Conservation (phyloP, 2,329 filamentous ascomycete genomes). For the Sporothrix pallida region DNA sequence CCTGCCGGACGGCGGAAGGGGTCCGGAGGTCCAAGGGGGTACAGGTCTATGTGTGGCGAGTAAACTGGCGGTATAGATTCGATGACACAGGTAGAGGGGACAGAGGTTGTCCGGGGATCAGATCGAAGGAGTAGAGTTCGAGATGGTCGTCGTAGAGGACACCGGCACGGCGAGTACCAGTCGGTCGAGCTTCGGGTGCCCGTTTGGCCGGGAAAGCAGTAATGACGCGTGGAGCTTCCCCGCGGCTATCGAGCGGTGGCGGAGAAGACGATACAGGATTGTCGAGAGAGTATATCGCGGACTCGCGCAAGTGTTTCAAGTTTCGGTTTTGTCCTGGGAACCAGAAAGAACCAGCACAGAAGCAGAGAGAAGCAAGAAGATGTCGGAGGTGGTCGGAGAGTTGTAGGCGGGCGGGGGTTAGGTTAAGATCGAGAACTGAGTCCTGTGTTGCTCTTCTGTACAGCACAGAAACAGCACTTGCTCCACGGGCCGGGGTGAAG, state of each 20-base stretch:
- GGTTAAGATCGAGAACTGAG: background rate
- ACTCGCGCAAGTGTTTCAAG: background rate
- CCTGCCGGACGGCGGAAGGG: conserved; percentile 35
- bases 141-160: background rate
- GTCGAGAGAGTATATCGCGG: background rate
- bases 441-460: background rate
- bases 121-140: background rate
- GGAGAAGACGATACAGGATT: background rate
- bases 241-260: background rate
- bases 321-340: no score
- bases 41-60: background rate
- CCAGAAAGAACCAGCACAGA: background rate
- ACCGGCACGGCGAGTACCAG: conserved; percentile 1
- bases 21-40: conserved; percentile 11
- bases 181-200: background rate
- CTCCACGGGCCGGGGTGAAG: conserved; percentile 21
- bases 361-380: background rate
- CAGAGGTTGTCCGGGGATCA: background rate
- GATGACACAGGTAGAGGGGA: no score
- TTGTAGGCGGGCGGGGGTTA: conserved; percentile 20
- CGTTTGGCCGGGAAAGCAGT: background rate
- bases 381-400: conserved; percentile 24
- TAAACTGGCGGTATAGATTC: background rate
- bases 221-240: background rate
- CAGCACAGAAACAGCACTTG: background rate